Evolutionary conservation across 2,329 filamentous ascomycete genomes (phyloP).

Genomic region (Dothiorella sarmentorum): DNA sequence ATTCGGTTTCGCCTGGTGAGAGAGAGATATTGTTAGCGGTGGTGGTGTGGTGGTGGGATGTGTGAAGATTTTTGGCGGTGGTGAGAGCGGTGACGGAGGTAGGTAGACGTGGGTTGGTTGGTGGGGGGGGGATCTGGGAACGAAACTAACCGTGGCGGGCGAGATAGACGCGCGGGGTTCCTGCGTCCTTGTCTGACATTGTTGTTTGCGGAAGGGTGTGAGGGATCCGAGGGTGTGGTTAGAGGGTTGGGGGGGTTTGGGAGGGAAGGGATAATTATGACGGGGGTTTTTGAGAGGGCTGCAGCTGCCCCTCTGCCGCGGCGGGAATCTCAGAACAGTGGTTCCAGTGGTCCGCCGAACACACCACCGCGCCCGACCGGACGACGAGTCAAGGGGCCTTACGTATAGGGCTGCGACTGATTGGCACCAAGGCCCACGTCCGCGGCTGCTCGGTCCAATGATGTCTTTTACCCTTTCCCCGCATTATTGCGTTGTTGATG

Average conservation of each 20-base stretch:
- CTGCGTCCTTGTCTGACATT: conserved; percentile 26
- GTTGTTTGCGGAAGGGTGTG: background rate
- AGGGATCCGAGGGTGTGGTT: background rate
- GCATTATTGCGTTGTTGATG: background rate
- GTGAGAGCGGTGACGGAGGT: conserved; percentile 65
- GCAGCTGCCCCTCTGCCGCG: no score
- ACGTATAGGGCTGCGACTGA: no score
- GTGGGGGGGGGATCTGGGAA: background rate
- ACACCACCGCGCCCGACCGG: background rate
- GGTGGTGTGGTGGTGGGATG: conserved; percentile 53
- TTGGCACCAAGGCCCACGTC: background rate
- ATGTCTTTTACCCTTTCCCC: background rate
- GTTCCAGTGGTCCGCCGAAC: background rate
- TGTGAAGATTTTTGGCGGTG: conserved; percentile 31
- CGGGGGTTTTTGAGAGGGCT: background rate
- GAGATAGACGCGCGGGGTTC: conserved; percentile 26
- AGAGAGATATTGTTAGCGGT: conserved; percentile 58
- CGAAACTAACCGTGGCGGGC: conserved; percentile 24
- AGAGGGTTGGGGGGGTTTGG: no score
- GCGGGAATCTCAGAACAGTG: no score
- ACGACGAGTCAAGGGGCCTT: background rate
- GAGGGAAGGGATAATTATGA: background rate
- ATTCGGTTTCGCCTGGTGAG: conserved; percentile 42
- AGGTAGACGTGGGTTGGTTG: background rate
- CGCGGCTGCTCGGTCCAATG: background rate